Evolutionary conservation across 352 stramenopile genomes (phyloP).

Genomic region (Globisporangium rhizosaccharum): DNA sequence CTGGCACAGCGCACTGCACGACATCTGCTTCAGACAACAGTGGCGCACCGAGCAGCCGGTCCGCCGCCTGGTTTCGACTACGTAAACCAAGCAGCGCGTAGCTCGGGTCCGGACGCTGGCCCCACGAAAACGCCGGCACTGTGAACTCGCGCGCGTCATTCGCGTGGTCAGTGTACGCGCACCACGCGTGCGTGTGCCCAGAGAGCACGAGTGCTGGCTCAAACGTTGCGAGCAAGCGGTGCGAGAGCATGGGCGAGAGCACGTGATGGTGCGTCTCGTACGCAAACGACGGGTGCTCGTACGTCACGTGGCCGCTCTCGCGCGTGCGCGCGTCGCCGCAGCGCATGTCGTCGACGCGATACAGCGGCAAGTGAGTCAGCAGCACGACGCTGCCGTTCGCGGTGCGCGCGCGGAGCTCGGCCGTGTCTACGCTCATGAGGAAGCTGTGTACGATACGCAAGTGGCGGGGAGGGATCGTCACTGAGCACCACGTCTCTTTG

Average conservation of each 20-base stretch:
- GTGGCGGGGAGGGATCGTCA: neutral
- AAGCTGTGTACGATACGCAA: constrained; percentile 24
- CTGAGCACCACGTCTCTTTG: too few relatives aligned
- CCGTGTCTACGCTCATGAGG: constrained; percentile 33
- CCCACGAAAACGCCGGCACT: constrained; percentile 71
- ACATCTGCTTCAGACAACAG: neutral
- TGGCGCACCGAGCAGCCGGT: neutral
- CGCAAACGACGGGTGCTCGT: constrained; percentile 59
- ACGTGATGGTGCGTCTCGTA: constrained; percentile 69
- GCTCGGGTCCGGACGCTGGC: constrained; percentile 71
- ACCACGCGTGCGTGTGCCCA: constrained; percentile 74
- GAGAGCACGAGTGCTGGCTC: constrained; percentile 55
- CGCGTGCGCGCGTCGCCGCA: constrained; percentile 41
- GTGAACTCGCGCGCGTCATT: constrained; percentile 45
- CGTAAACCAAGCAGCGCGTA: constrained; percentile 48
- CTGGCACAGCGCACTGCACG: neutral
- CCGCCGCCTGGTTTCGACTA: constrained; percentile 2
- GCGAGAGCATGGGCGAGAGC: constrained; percentile 47
- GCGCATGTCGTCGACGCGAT: constrained; percentile 44
- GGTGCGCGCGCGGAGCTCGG: constrained; percentile 15
- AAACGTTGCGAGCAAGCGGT: constrained; percentile 41
- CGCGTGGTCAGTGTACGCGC: constrained; percentile 30
- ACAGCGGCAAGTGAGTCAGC: constrained; percentile 61
- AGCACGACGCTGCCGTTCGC: constrained; percentile 33
- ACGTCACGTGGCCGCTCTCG: constrained; percentile 71